Evolutionary conservation across 75 land plant genomes (phyloP).

Genomic region (Larix kaempferi): DNA sequence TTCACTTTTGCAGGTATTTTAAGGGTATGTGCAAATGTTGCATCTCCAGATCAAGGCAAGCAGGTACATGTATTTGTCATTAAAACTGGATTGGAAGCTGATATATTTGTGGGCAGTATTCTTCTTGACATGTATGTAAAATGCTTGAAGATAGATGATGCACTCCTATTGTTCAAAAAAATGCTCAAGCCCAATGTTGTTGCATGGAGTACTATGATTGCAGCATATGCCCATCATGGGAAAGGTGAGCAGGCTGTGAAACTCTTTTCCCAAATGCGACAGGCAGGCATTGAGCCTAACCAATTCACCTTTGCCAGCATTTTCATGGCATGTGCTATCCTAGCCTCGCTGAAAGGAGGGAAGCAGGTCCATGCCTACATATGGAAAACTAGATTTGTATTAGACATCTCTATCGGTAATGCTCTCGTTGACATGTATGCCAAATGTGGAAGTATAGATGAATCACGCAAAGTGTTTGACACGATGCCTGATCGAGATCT

Average conservation of each 20-base stretch:
- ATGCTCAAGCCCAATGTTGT: conserved; percentile 33
- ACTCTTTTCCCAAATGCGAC: conserved; percentile 33
- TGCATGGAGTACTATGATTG: conserved; percentile 55
- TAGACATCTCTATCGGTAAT: conserved; percentile 26
- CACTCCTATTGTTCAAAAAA: conserved; percentile 28
- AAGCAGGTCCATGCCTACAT: conserved; percentile 37
- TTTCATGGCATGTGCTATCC: conserved; percentile 47
- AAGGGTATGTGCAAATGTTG: conserved; percentile 26
- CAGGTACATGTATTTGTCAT: conserved; percentile 49
- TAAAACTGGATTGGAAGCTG: conserved; percentile 29
- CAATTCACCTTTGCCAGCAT: conserved; percentile 36
- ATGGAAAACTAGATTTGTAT: conserved; percentile 18
- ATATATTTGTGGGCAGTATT: conserved; percentile 38
- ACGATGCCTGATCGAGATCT: conserved; percentile 31
- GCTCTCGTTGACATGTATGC: conserved; percentile 65
- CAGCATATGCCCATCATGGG: conserved; percentile 37
- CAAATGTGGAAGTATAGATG: conserved; percentile 44
- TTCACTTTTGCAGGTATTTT: conserved; percentile 52
- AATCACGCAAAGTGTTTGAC: conserved; percentile 37
- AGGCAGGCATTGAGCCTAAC: conserved; percentile 32
- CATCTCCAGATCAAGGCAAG: conserved; percentile 35
- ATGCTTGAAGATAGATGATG: conserved; percentile 27
- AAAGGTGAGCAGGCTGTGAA: conserved; percentile 27
- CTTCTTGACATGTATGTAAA: conserved; percentile 51
- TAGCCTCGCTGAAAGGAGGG: conserved; percentile 29